A percentile compares a stretch with the other conserved stretches of the same genome.
These are phyloP conservation scores for Alloteropsis semialata DNA, from an alignment of 176 grass and related monocot genomes.

Conservation along the genomic window DNA sequence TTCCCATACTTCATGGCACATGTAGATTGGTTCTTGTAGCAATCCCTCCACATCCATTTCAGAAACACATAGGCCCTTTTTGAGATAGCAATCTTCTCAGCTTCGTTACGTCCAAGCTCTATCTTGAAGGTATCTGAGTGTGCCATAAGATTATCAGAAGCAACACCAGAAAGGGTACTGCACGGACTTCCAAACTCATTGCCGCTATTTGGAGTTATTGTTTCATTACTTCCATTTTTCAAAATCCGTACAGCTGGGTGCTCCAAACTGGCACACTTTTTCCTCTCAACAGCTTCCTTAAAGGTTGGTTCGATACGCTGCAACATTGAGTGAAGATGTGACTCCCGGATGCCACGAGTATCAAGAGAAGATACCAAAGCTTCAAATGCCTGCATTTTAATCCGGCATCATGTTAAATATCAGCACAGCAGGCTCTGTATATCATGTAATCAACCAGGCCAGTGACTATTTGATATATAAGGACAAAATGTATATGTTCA, in stretches of 20 bases:
- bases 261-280: constrained; percentile 16
- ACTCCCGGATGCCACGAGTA: constrained; percentile 80
- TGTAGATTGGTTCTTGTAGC: constrained; percentile 39
- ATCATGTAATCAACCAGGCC: background rate
- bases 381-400: constrained; percentile 76
- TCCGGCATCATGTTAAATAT: constrained; percentile 3
- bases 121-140: constrained; percentile 73
- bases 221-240: constrained; percentile 46
- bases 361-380: constrained; percentile 70
- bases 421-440: background rate
- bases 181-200: constrained; percentile 76
- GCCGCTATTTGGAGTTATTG: constrained; percentile 50
- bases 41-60: constrained; percentile 86
- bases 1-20: constrained; percentile 61
- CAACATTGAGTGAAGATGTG: constrained; percentile 87
- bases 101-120: constrained; percentile 59
- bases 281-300: constrained; percentile 68
- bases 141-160: constrained; percentile 54
- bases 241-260: constrained; percentile 30
- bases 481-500: background rate
- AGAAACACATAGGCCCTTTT: constrained; percentile 62
- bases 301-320: constrained; percentile 84
- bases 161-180: constrained; percentile 53
- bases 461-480: background rate
- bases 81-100: constrained; percentile 61